Base-by-base conservation (phyloP, 805 yeast genomes). In the Metschnikowia proteae region DNA sequence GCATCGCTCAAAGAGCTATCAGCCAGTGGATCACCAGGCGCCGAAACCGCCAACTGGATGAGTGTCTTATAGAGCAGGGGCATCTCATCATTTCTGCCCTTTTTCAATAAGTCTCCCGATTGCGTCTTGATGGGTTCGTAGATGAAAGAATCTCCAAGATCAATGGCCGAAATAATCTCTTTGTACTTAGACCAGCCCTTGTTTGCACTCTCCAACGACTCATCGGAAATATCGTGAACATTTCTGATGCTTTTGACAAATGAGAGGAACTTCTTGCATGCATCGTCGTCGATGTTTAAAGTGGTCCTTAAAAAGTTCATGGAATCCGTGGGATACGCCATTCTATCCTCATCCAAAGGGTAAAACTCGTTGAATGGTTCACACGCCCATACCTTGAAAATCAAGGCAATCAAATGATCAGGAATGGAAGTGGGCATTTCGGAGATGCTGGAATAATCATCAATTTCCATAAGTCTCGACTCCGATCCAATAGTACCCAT, bases 21-120 rank as follows among this genome's bases (percentile, higher is more conserved):
- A 11, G n/a, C 17, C 30, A 23, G 30, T 13, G 22, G 26, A 2
- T 25, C 45, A 4, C 32, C 13, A 6, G 45, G 33, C 6, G 54
- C 63, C 10, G 43, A 32, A 8, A 48, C 38, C 3, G 63, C 59
- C 23, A 64, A 31, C 26, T 54, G 48, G 10, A 67, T 39, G 58
- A 64, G 32, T 1, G 53, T 47, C 7, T 33, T n/a, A 2, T 53
- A 29, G 23, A 47, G 45, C 25, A 54, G 39, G 8, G 34, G 9
- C 11, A 27, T 50, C n/a, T 54, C 56, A 1, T 2, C 13, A n/a
- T 30, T 22, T 17, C 43, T 34, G 17, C 23, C 11, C 7, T 22
- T 26, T n/a, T 25, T 11, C 25, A 51, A n/a, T 4, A 23, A 3
- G 2, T 17, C 27, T 5, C 31, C 31, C 4, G 32, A 32, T 3